phyloP scores from a whole-genome alignment of 2,329 filamentous ascomycete species.

The Nannizzia gypsea region DNA sequence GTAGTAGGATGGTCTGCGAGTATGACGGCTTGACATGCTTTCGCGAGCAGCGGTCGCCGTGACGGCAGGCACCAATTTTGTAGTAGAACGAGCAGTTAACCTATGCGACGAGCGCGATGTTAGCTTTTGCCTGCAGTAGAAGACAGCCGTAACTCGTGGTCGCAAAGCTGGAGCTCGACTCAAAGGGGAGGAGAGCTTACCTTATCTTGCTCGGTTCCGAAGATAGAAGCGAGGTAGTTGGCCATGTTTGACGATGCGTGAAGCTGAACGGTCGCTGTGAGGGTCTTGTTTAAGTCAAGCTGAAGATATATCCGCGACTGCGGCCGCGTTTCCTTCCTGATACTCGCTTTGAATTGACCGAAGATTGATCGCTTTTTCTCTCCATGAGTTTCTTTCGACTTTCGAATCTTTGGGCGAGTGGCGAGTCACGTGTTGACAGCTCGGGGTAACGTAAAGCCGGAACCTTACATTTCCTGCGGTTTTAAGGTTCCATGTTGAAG shows the following conservation, averaged over 20 bases:
- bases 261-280: neutral
- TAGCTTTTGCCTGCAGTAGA: slow-evolving; percentile 8
- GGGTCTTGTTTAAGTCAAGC: neutral
- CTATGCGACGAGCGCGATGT: slow-evolving; percentile 15
- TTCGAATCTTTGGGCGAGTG: neutral
- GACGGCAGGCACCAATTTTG: slow-evolving; percentile 98
- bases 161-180: neutral
- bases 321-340: neutral
- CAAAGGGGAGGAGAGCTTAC: slow-evolving; percentile 13
- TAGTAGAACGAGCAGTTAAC: slow-evolving; percentile 99
- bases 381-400: neutral
- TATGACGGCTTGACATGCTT: slow-evolving; percentile 99
- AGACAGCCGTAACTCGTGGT: neutral
- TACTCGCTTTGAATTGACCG: neutral
- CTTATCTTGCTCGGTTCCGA: slow-evolving; percentile 98
- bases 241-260: slow-evolving; percentile 50
- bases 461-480: neutral
- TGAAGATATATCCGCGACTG: neutral
- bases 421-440: neutral
- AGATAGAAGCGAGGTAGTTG: slow-evolving; percentile 98
- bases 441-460: neutral
- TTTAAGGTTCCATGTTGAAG: too few species aligned
- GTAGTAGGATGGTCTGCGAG: slow-evolving; percentile 92
- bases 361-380: neutral
- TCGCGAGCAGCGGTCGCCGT: slow-evolving; percentile 93